Percentiles rank a stretch among this genome's conserved stretches.
Conservation (phyloP, 768 basidiomycete species). For the Mycena polygramma region DNA sequence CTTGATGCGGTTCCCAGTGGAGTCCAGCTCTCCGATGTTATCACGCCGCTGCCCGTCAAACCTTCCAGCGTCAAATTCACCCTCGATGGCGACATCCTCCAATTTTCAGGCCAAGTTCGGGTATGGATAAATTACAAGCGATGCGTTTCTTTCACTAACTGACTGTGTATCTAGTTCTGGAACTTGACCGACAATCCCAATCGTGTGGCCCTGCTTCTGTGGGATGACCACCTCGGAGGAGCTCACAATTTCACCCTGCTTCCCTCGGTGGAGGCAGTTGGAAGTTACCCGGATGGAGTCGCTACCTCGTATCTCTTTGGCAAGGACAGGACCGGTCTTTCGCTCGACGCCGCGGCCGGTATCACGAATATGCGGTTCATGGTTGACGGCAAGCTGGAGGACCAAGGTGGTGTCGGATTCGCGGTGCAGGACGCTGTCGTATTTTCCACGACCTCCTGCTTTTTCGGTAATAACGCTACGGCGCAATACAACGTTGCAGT, state of each 20-base stretch:
- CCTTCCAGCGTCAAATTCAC: conserved; percentile 19
- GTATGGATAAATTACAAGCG: conserved; percentile 17
- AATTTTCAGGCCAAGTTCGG: conserved; percentile 21
- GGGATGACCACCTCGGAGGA: conserved; percentile 22
- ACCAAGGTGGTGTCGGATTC: conserved; percentile 26
- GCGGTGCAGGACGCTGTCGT: conserved; percentile 17
- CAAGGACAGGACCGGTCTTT: neutral
- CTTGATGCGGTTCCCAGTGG: conserved; percentile 23
- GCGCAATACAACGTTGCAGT: conserved; percentile 22
- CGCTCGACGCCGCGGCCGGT: conserved; percentile 18
- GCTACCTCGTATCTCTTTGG: conserved; percentile 17
- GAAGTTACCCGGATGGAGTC: conserved; percentile 11
- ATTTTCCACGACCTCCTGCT: conserved; percentile 19
- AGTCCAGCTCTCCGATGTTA: conserved; percentile 23
- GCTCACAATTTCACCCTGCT: conserved; percentile 10
- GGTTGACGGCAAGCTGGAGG: conserved; percentile 20
- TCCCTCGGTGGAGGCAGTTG: conserved; percentile 14
- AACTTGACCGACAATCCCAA: conserved; percentile 14
- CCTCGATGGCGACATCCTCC: conserved; percentile 15
- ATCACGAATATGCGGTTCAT: conserved; percentile 19
- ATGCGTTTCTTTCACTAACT: conserved; percentile 12
- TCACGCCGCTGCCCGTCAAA: conserved; percentile 25
- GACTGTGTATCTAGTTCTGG: conserved; percentile 21
- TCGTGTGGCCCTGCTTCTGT: conserved; percentile 10
- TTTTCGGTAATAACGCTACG: conserved; percentile 12